These are phyloP conservation scores for Amauroascus verrucosus DNA, from an alignment of 2,329 filamentous ascomycete genomes.

Conservation along the genomic window DNA sequence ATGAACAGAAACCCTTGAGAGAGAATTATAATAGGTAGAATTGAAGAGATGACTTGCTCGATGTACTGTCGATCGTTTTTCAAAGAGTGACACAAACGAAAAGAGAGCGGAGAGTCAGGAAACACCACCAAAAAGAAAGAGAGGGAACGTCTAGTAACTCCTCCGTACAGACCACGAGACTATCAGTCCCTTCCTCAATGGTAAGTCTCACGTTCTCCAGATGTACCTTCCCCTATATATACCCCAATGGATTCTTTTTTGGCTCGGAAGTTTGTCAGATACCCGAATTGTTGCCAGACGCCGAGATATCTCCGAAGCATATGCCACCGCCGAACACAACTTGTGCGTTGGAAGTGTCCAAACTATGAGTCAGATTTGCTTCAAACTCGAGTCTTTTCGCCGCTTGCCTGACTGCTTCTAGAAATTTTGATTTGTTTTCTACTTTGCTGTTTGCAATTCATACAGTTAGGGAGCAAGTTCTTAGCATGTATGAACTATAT, in stretches of 20 bases:
- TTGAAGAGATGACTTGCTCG: not conserved
- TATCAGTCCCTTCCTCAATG: too few relatives aligned
- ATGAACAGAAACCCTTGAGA: not conserved
- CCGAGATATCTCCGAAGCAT: conserved; percentile 1
- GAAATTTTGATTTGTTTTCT: too few relatives aligned
- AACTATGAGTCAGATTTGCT: not conserved
- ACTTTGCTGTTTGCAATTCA: too few relatives aligned
- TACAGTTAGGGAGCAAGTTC: too few relatives aligned
- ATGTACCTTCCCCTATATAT: not conserved
- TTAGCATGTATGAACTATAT: too few relatives aligned
- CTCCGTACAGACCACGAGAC: too few relatives aligned
- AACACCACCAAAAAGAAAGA: too few relatives aligned
- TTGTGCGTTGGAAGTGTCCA: not conserved
- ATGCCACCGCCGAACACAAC: not conserved
- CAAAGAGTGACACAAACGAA: not conserved
- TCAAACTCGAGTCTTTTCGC: not conserved
- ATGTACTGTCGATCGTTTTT: not conserved
- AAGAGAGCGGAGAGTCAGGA: not conserved
- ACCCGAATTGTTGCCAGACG: not conserved
- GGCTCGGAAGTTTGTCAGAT: not conserved
- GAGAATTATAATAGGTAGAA: not conserved
- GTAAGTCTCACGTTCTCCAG: too few relatives aligned
- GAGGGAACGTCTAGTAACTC: not conserved
- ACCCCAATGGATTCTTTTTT: not conserved
- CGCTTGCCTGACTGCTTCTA: too few relatives aligned